Conservation (phyloP, 768 basidiomycete species). For the Thelephora ganbajun region DNA sequence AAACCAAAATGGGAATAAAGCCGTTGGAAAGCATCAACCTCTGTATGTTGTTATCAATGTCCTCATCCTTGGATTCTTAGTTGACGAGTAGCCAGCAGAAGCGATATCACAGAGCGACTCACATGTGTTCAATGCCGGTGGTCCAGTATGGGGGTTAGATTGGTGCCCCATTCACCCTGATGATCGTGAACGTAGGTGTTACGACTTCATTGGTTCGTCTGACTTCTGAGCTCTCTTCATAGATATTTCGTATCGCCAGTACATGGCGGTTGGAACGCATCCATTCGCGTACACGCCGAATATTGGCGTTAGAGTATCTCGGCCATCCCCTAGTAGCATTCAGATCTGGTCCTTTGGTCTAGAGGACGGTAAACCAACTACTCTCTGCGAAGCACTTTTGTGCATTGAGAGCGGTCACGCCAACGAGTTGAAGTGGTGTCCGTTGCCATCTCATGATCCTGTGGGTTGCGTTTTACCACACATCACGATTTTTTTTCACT, state of each 20-base stretch:
- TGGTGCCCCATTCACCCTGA: constrained; percentile 77
- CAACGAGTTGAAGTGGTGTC: constrained; percentile 85
- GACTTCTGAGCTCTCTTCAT: constrained; percentile 1
- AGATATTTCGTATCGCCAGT: constrained; percentile 54
- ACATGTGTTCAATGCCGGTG: constrained; percentile 75
- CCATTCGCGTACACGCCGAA: constrained; percentile 48
- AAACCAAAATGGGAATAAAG: constrained; percentile 31
- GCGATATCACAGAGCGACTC: constrained; percentile 44
- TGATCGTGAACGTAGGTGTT: constrained; percentile 36
- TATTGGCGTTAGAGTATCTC: constrained; percentile 43
- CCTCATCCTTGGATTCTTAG: not conserved
- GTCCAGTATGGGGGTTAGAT: constrained; percentile 81
- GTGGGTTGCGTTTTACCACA: not conserved
- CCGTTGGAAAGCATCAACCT: constrained; percentile 46
- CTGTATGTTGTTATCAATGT: constrained; percentile 28
- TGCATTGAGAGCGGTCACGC: constrained; percentile 75
- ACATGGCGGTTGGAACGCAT: constrained; percentile 72
- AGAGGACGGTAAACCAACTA: constrained; percentile 15
- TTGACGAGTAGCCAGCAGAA: constrained; percentile 29
- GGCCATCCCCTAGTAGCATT: constrained; percentile 52
- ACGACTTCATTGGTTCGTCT: not conserved
- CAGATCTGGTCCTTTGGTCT: constrained; percentile 70
- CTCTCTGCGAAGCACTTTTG: constrained; percentile 74
- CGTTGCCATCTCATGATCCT: constrained; percentile 64
- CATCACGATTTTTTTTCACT: not conserved